Evolutionary conservation across 1,284 basidiomycete genomes (phyloP), one percentile per base, ranked within the genome.

Genomic region (Thecaphora thlaspeos): DNA sequence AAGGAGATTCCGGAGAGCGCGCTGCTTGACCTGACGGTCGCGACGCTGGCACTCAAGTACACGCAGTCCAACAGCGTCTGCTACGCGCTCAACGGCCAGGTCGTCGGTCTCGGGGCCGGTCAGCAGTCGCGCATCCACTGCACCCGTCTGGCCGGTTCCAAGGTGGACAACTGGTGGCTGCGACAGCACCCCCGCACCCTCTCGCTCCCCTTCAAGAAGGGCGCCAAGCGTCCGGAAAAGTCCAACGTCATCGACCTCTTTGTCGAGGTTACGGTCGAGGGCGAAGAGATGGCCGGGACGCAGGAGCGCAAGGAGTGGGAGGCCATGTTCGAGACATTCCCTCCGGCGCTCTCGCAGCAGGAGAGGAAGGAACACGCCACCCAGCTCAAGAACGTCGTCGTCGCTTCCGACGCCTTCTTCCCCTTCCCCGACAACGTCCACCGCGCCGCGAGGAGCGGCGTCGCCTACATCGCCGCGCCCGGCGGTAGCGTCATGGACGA

Each of bases 111-210:
- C 45, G 94, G 94, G 46, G 95, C 95, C 0, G 94, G 95, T 15
- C 94, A 98, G 79, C 95, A 98, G 80, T 96, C 92, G 10, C 90
- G 94, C 51, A 98, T 99, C 78, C 95, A 99, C 83, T 99, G 95
- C 81, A 99, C 94, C 19, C 89, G 95, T 46, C 86, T 99, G 42
- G 95, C 95, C 1, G 94, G 95, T 12, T 86, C 87, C 61, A 98
- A 99, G 81, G 92, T 92, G n/a, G 95, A 99, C 82, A 86, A 93
- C 71, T 98, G 94, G 92, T 98, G 95, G 94, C 84, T 97, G 53
- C 87, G 94, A 34, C 92, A 97, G 81, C 92, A 97, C 81, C 88
- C 92, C 0, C 88, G 90, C 43, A 92, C 93, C 43, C 86, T 96
- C 62, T 82, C 83, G 12, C 84, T 97, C 41, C 90, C 93, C 2